Percentiles rank a stretch among this genome's conserved stretches.
Evolutionary conservation across 106 monocot genomes (phyloP).

Genomic region (Dendrobium huoshanense): DNA sequence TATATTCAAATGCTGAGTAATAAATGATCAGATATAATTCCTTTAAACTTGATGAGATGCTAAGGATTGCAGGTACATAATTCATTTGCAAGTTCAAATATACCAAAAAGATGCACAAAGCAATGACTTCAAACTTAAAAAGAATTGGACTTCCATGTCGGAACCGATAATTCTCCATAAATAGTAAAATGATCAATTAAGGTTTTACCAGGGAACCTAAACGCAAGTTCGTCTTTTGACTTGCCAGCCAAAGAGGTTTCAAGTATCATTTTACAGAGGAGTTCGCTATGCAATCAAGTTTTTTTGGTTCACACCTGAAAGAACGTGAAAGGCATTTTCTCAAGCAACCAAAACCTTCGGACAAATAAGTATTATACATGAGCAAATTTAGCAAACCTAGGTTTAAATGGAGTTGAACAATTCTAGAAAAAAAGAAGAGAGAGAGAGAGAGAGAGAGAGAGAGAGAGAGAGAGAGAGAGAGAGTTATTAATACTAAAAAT

Average conservation of each 20-base stretch:
- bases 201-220: background rate
- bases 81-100: background rate
- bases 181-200: background rate
- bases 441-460: no score
- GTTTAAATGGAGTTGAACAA: background rate
- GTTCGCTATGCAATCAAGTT: background rate
- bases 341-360: background rate
- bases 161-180: background rate
- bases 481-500: no score
- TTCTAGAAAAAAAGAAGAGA: background rate
- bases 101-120: background rate
- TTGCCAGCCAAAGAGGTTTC: background rate
- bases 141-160: background rate
- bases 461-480: no score
- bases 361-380: background rate
- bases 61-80: background rate
- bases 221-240: background rate
- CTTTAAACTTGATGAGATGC: no score
- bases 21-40: background rate
- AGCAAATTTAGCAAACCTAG: background rate
- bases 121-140: background rate
- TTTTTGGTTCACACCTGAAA: background rate
- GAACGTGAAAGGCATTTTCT: background rate
- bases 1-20: constrained; percentile 2
- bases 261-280: background rate